A percentile compares a stretch with the other conserved stretches of the same genome.
phyloP scores from a whole-genome alignment of 345 rosid genomes.

The Xanthoceras sorbifolium region DNA sequence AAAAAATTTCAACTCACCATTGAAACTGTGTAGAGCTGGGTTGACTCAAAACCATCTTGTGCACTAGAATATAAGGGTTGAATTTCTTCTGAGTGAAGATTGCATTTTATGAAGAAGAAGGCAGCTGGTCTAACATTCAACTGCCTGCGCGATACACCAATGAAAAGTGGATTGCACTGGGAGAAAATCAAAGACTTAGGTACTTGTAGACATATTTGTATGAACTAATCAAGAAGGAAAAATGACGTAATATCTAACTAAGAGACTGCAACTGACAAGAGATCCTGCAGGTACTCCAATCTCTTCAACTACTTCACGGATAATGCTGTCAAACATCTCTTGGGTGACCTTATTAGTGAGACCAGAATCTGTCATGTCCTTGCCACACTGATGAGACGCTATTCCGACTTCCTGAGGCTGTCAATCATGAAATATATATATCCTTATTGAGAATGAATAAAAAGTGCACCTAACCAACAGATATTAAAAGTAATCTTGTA shows the following conservation, averaged over 20 bases:
- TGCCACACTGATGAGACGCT: conserved; percentile 33
- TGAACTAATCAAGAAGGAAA: background rate
- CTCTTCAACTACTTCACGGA: conserved; percentile 86
- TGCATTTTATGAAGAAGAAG: conserved; percentile 79
- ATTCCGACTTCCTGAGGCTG: conserved; percentile 75
- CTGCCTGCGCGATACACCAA: conserved; percentile 75
- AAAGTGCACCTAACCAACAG: background rate
- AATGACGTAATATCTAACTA: conserved; percentile 7
- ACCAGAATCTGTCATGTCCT: conserved; percentile 31
- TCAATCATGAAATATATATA: conserved; percentile 21
- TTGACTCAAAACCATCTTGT: conserved; percentile 90
- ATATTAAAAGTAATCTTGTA: conserved; percentile 2
- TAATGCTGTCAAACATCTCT: conserved; percentile 83
- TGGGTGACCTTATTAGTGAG: conserved; percentile 48
- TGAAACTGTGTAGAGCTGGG: conserved; percentile 69
- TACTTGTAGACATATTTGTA: background rate
- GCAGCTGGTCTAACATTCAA: conserved; percentile 82
- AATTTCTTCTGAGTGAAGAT: conserved; percentile 69
- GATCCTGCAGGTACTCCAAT: conserved; percentile 78
- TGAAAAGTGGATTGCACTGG: conserved; percentile 66
- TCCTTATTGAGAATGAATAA: too few relatives aligned
- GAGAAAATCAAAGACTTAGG: conserved; percentile 15
- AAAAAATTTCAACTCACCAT: conserved; percentile 45
- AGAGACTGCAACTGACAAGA: conserved; percentile 51
- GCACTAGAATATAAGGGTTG: conserved; percentile 62